A percentile compares a stretch with the other conserved stretches of the same genome.
These are phyloP conservation scores for Hypoxylon sp. DNA, from an alignment of 2,329 filamentous ascomycete species.

Conservation along the genomic window DNA sequence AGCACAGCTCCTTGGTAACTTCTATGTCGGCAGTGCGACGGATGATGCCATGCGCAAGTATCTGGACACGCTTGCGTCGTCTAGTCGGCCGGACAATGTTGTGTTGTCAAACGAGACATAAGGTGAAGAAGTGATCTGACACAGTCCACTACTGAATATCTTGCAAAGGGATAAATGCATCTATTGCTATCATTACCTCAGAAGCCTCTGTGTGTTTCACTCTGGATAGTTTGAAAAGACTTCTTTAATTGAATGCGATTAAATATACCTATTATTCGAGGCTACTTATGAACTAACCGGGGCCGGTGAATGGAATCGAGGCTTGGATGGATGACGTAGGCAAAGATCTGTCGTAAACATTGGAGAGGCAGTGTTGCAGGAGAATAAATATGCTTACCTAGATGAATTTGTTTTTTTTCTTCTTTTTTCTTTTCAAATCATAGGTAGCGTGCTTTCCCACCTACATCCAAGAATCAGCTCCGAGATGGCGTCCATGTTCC, in stretches of 20 bases:
- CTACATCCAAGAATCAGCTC: not conserved
- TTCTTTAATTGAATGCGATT: not conserved
- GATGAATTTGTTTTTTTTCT: not conserved
- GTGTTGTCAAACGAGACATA: conserved; percentile 26
- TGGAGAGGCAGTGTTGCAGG: conserved; percentile 2
- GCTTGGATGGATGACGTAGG: conserved; percentile 30
- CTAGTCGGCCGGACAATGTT: conserved; percentile 10
- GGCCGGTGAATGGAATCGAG: conserved; percentile 10
- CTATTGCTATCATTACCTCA: not conserved
- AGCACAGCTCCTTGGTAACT: conserved; percentile 37
- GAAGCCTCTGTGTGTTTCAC: not conserved
- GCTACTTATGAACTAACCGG: not conserved
- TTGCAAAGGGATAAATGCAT: not conserved
- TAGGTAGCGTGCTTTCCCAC: not conserved
- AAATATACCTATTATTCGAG: not conserved
- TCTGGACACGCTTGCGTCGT: conserved; percentile 31
- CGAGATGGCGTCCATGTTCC: conserved; percentile 37
- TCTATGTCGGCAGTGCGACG: conserved; percentile 36
- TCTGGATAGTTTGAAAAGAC: not conserved
- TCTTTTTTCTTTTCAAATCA: not conserved
- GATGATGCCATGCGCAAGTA: conserved; percentile 42
- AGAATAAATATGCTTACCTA: not conserved
- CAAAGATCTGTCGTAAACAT: not conserved
- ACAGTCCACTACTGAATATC: not conserved
- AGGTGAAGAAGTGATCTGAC: not conserved